Base-by-base conservation (phyloP, 495 filamentous ascomycete species). In the Penicillium manginii region DNA sequence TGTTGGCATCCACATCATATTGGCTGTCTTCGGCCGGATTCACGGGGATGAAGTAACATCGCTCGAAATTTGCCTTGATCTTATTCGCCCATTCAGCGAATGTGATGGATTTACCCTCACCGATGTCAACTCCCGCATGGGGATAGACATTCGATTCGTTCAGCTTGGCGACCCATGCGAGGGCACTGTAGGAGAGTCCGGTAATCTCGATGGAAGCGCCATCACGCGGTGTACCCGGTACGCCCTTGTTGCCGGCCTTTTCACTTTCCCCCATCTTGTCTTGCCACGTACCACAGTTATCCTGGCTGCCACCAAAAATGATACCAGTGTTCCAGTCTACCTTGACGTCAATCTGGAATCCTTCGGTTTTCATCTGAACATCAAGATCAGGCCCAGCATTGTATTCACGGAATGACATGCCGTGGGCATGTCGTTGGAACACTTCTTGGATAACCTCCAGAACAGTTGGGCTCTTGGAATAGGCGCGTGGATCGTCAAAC, bases 191-290 rank as follows among this genome's bases (percentile, higher is more conserved):
- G 17, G 93, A 77, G 42, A 98, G 81, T 37, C 96, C 96, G 3
- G 85, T 97, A 66, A 98, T 97, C 72, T 99, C 96, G 59, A 98
- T 83, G 10, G 96, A 90, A 19, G 96, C 92, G 19, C 96, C 96
- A 75, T 99, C 96, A 66, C 96, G 85, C 35, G 96, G 96, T 23
- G 96, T 98, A 2, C 92, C 96, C 0, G 96, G 96, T n/a, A 94
- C 77, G 52, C 96, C 96, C 78, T 97, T 98, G 65, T 86, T 96
- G 37, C 89, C 87, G 21, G 96, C 96, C 55, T 86, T 90, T 54
- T 89, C 84, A 55, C 91, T 96, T 73, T 99, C 96, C n/a, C 96
- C 96, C 94, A 98, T 99, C 82, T 99, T 99, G 77, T 99, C 96
- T 89, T 97, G 96, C 96, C 96, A 99, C 4, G 96, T 99, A 53